Conservation (phyloP, 208 protist species). For the Ichthyophonus hoferi region DNA sequence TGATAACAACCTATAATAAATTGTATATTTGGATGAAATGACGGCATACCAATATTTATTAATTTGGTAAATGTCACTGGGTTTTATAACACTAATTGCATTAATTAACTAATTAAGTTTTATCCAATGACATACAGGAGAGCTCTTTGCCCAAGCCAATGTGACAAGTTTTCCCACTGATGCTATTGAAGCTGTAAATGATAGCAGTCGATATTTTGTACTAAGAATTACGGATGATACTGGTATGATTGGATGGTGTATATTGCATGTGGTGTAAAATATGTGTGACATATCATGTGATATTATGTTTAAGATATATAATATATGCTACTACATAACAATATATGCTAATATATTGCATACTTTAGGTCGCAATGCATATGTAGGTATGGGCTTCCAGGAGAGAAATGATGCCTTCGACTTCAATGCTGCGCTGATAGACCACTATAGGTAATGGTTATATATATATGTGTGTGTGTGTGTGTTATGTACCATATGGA, state of each 20-base stretch:
- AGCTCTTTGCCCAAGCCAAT: conserved; percentile 29
- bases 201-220: conserved; percentile 51
- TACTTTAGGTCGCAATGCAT: conserved; percentile 43
- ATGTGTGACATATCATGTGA: background rate
- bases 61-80: too few relatives aligned
- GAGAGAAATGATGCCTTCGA: conserved; percentile 54
- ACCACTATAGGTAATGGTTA: conserved; percentile 36
- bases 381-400: conserved; percentile 53
- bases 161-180: background rate
- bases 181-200: conserved; percentile 33
- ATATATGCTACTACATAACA: background rate
- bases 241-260: background rate
- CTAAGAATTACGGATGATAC: conserved; percentile 32
- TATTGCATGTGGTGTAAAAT: background rate
- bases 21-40: too few relatives aligned
- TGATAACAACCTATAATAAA: too few relatives aligned
- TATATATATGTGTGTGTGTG: background rate
- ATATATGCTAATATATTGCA: too few relatives aligned
- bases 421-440: conserved; percentile 55
- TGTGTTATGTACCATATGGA: background rate
- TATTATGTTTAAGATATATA: background rate
- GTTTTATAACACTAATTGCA: too few relatives aligned
- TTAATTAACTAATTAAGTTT: too few relatives aligned
- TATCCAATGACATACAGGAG: background rate
- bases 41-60: too few relatives aligned